Base-by-base conservation (phyloP, 768 basidiomycete genomes). In the Lyophyllum shimeji region DNA sequence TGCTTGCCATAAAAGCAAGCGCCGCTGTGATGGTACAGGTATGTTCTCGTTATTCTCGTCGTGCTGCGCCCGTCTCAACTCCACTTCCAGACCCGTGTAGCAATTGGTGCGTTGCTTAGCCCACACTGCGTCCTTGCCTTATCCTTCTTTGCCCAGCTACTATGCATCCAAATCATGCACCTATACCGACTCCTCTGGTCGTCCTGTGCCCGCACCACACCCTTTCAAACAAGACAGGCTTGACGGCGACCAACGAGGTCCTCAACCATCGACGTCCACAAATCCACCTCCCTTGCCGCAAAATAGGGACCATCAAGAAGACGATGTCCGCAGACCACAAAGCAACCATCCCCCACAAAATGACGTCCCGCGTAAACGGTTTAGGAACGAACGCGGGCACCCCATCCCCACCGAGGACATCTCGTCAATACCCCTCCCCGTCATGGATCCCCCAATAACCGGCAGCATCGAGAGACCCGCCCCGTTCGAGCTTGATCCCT, bases 1-100 rank as follows among this genome's bases (percentile, higher is more conserved):
- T 70, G 86, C 87, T 51, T 93, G 90, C 68, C 91, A 93, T 67
- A 90, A 88, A 69, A 86, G 84, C 72, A 93, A 93, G 67, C 83
- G 90, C 23, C 83, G 90, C 46, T 92, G 90, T 71, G 89, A 91
- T 71, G 89, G 89, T 29, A 89, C 87, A 58, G 85, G 88, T 87
- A 58, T 56, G 84, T 75, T 48, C 44, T 58, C 39, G 21, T 43
- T 15, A 37, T 54, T 56, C 46, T 58, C 53, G 47, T 20, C 46
- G 42, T 52, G 50, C 52, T 55, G 47, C 45, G 63, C 50, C 18
- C 52, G 50, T 62, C 60, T 57, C 42, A 54, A 37, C 39, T 20
- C 31, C 62, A 52, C 58, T 51, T 63, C 46, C 69, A 89, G 87
- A 86, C 9, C 89, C 88, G 6, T 92, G 90, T 65, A 88, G 87